Evolutionary conservation across 352 stramenopile genomes (phyloP), one percentile per base, ranked within the genome.

Genomic region (Aphanomyces invadans): DNA sequence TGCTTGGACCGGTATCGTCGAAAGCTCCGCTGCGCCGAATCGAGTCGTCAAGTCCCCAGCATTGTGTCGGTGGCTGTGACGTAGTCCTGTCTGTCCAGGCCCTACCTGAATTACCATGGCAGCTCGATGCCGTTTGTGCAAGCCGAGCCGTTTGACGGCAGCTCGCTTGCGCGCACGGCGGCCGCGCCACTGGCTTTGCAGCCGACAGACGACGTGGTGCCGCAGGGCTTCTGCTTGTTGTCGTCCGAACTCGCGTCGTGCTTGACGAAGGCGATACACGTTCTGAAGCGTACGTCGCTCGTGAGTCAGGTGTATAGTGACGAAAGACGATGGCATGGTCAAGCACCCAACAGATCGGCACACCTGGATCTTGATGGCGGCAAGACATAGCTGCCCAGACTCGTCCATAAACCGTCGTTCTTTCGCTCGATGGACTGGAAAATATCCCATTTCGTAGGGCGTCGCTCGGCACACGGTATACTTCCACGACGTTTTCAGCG

Each of bases 151-250:
- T 17, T 70, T 61, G 9, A 92, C 28, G 29, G 88, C 29, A 5
- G 76, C 71, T 52, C 81, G 63, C 59, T 81, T 76, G 10, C 80
- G 71, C 4, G 74, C 76, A 44, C 77, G 69, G 0, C 79, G 74
- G 0, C 79, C 81, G 38, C 83, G 74, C 81, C 81, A 92, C 21
- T 84, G 68, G 54, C 78, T 89, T 51, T 92, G 83, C n/a, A 92
- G 56, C 4, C 65, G 70, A 0, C 78, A 69, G 45, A 75, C 75
- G 0, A 89, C 80, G 59, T 74, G 77, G 26, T 81, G 46, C 0
- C 73, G 73, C 15, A 70, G 62, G 0, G 76, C 71, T 10, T 76
- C 71, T 60, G 89, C 79, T 28, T 74, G 73, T 32, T 75, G 64
- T 11, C 69, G 29, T 3, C 74, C 21, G 0, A 74, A 74, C 4